These are phyloP conservation scores for Brassica napus DNA, from an alignment of 345 rosid species.

Conservation along the genomic window Da-Ae NC_063438.1:3295001-3295500, in stretches of 20 bases:
- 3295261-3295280: not conserved
- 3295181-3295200: conserved; percentile 10
- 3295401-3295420: conserved; percentile 23
- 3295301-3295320: conserved; percentile 1
- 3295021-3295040: conserved; percentile 35
- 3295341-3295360: not conserved
- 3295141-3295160: conserved; percentile 5
- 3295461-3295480: conserved; percentile 30
- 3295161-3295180: not conserved
- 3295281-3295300: not conserved
- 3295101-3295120: conserved; percentile 2
- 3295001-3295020: conserved; percentile 34
- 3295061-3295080: conserved; percentile 34
- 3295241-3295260: not conserved
- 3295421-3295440: not conserved
- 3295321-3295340: not conserved
- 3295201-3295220: conserved; percentile 10
- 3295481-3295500: conserved; percentile 27
- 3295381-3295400: not conserved
- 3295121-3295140: not conserved
- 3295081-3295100: conserved; percentile 28
- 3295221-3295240: not conserved
- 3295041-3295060: conserved; percentile 36
- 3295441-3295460: conserved; percentile 4
- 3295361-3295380: not conserved